A percentile compares a stretch with the other conserved stretches of the same genome.
phyloP scores from a whole-genome alignment of 2,329 filamentous ascomycete genomes.

The Orbilia blumenaviensis region DNA sequence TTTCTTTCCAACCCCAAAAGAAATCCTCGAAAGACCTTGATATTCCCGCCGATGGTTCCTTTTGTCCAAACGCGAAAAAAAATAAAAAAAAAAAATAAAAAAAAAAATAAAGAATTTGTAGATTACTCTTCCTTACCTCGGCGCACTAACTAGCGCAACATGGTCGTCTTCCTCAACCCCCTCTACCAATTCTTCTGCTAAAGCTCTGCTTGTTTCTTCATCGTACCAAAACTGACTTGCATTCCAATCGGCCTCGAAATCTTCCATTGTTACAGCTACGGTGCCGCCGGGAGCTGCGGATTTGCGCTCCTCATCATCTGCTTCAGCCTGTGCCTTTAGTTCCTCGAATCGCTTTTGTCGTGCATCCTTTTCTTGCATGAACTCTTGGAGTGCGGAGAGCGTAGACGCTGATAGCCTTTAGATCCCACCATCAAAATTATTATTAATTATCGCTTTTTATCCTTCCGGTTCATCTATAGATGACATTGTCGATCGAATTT shows the following conservation, averaged over 20 bases:
- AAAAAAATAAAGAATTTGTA: neutral
- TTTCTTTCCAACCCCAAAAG: neutral
- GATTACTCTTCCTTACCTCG: slow-evolving; percentile 37
- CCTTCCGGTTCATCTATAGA: neutral
- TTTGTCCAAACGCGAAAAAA: neutral
- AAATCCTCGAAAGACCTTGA: slow-evolving; percentile 1
- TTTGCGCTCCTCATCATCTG: slow-evolving; percentile 62
- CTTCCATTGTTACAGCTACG: slow-evolving; percentile 69
- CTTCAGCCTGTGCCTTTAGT: slow-evolving; percentile 71
- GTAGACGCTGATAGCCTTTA: slow-evolving; percentile 70
- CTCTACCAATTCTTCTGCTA: slow-evolving; percentile 73
- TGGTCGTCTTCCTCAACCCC: slow-evolving; percentile 68
- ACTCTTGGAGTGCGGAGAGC: slow-evolving; percentile 75
- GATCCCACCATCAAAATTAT: neutral
- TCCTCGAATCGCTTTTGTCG: slow-evolving; percentile 73
- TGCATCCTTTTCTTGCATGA: slow-evolving; percentile 77
- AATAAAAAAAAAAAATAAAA: too few species aligned
- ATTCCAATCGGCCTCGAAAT: slow-evolving; percentile 83
- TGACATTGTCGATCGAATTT: neutral
- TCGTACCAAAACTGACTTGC: slow-evolving; percentile 85
- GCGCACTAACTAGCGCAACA: slow-evolving; percentile 61
- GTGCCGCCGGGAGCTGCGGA: neutral
- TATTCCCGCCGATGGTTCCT: slow-evolving; percentile 1
- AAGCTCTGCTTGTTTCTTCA: slow-evolving; percentile 72
- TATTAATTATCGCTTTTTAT: neutral